Base-by-base conservation (phyloP, 768 basidiomycete species). In the Lyophyllum decastes region DNA sequence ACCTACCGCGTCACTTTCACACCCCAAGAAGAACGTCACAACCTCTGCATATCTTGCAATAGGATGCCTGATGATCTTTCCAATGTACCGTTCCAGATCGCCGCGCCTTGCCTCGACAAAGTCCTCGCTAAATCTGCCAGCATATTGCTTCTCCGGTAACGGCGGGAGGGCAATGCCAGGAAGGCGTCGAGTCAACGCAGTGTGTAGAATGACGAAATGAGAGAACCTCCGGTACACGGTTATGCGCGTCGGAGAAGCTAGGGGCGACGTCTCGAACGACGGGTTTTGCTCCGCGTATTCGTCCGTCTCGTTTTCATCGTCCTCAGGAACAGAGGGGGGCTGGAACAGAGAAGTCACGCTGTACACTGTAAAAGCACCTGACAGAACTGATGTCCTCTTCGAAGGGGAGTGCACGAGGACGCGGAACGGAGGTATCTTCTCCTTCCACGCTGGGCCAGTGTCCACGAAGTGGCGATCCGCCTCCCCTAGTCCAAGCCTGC, bases 191-290 rank as follows among this genome's bases (percentile, higher is more conserved):
- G 80, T 77, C 48, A 95, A 73, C 9, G 87, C 84, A 2, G 88
- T 85, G 61, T 93, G 88, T 27, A 95, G 78, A 49, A 87, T 79
- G 25, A 88, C 84, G 64, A 95, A 95, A 57, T 94, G 89, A 3
- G 92, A 92, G 73, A 90, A 95, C 7, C 93, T 86, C 11, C 93
- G 81, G 35, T 88, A 78, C 35, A 94, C 92, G 0, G 88, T 92
- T 58, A 94, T 82, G 30, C 84, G 76, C 10, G 80, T 75, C 1
- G 84, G 75, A 1, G 79, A 73, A n/a, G n/a, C n/a, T 4, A 71
- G 57, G 4, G 72, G 67, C 12, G 68, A 61, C 22, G 58, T 14
- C n/a, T 45, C 50, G 19, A 35, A n/a, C 43, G 24, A 57, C 21
- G 35, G 55, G 12, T 62, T 69, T 44, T 59, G 47, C 25, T 61